Conservation (phyloP, 192 early-diverging fungal genomes). For the Chytriomyces hyalinus region DNA sequence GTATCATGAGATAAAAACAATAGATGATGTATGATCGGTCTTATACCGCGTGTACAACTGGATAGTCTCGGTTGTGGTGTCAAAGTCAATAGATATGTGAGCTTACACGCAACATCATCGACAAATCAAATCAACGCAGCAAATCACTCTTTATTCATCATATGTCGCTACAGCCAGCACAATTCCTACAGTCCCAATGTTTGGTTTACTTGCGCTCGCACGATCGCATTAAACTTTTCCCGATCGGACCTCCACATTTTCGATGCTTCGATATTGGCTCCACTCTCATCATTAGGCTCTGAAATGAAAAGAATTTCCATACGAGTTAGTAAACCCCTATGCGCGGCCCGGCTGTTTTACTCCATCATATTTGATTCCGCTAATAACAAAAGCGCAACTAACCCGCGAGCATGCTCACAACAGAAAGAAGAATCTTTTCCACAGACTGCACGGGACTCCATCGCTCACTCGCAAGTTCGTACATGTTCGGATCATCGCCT, state of each 20-base stretch:
- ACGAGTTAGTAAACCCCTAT: constrained; percentile 1
- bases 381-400: background rate
- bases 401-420: constrained; percentile 93
- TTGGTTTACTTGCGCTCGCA: constrained; percentile 73
- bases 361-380: background rate
- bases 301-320: background rate
- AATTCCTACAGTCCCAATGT: constrained; percentile 65
- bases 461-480: constrained; percentile 92
- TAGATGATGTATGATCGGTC: no score
- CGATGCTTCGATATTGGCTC: constrained; percentile 97
- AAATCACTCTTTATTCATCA: no score
- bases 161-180: no score
- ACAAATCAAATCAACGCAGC: no score
- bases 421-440: constrained; percentile 95
- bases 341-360: background rate
- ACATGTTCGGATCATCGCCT: constrained; percentile 97
- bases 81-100: no score
- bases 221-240: constrained; percentile 80
- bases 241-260: constrained; percentile 94
- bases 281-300: constrained; percentile 98
- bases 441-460: constrained; percentile 99
- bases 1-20: no score
- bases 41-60: no score
- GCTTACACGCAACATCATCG: no score
- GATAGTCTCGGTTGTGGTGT: no score